Evolutionary conservation across 352 stramenopile species (phyloP), one percentile per base, ranked within the genome.

Genomic region (Globisporangium polare): DNA sequence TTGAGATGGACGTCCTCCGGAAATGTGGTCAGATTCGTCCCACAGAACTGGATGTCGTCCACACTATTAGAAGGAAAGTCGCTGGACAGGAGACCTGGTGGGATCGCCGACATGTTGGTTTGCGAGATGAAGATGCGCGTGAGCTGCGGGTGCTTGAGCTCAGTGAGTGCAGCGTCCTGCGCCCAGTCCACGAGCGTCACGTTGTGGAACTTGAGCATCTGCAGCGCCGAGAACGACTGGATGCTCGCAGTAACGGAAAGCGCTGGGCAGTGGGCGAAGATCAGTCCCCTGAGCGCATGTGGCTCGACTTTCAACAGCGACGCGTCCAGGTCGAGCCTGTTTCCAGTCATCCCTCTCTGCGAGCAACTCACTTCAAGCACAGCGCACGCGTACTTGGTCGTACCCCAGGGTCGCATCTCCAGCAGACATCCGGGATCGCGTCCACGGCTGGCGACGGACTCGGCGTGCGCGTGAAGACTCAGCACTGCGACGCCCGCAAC

Each of bases 321-420:
- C 22, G 26, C 43, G 33, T 51, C 35, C 15, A 67, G 37, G 1
- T 61, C 60, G 24, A 17, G 7, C 13, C 4, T 6, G 3, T 33
- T n/a, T 20, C 60, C 60, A 13, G 22, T 8, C 10, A 60, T 24
- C 0, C n/a, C 24, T 45, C 33, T 22, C 43, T 22, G 13, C 31
- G 41, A 43, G 13, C 59, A 65, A 29, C 51, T 65, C 20, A 65
- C 39, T 35, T 65, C 59, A 6, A 65, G 39, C 42, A 65, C 59
- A 6, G 22, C 31, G 22, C 59, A 65, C 13, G 50, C n/a, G 37
- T 53, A 53, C 39, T 46, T 59, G 0, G 5, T 17, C 3, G 51
- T n/a, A 10, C 20, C 50, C 59, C 59, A 65, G 5, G 59, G 59
- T 9, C 29, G 39, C 18, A 45, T 42, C 41, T 59, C 59, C 9